Evolutionary conservation across 2,329 filamentous ascomycete genomes (phyloP).

Genomic region (Davidsoniella eucalypti): DNA sequence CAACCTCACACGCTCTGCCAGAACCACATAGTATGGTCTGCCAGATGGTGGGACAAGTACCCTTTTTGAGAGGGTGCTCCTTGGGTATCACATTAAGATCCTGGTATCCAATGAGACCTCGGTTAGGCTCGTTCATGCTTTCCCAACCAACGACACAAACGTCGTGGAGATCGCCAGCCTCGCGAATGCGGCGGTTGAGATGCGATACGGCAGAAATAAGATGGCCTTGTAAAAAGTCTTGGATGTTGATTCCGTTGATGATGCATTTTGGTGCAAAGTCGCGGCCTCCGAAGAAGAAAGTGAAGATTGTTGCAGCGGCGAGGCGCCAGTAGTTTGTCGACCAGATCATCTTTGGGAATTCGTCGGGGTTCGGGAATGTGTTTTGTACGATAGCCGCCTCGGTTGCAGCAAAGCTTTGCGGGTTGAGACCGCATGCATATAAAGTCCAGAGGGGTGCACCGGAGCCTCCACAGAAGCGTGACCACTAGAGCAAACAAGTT

Average conservation of each 20-base stretch:
- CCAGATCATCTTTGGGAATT: conserved; percentile 98
- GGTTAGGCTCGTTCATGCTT: conserved; percentile 86
- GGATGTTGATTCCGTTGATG: conserved; percentile 87
- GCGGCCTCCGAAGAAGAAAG: conserved; percentile 76
- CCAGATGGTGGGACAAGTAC: conserved; percentile 84
- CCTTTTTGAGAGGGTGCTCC: conserved; percentile 83
- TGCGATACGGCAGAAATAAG: conserved; percentile 67
- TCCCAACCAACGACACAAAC: conserved; percentile 90
- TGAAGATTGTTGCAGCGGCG: conserved; percentile 80
- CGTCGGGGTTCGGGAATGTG: conserved; percentile 66
- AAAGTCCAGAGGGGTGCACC: conserved; percentile 96
- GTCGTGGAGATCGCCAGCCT: conserved; percentile 76
- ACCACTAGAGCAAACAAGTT: conserved; percentile 47
- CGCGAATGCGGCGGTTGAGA: conserved; percentile 68
- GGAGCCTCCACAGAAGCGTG: conserved; percentile 80
- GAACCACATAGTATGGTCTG: conserved; percentile 87
- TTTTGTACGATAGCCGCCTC: conserved; percentile 93
- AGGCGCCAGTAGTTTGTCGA: conserved; percentile 89
- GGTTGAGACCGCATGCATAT: conserved; percentile 84
- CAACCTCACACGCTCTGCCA: conserved; percentile 74
- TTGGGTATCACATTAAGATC: conserved; percentile 69
- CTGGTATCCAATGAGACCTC: conserved; percentile 67
- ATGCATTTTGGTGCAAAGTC: conserved; percentile 94
- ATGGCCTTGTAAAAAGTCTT: conserved; percentile 82
- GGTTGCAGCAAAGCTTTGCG: conserved; percentile 66